These are phyloP conservation scores for Russula vinacea DNA, from an alignment of 768 basidiomycete species.

Conservation along the genomic window DNA sequence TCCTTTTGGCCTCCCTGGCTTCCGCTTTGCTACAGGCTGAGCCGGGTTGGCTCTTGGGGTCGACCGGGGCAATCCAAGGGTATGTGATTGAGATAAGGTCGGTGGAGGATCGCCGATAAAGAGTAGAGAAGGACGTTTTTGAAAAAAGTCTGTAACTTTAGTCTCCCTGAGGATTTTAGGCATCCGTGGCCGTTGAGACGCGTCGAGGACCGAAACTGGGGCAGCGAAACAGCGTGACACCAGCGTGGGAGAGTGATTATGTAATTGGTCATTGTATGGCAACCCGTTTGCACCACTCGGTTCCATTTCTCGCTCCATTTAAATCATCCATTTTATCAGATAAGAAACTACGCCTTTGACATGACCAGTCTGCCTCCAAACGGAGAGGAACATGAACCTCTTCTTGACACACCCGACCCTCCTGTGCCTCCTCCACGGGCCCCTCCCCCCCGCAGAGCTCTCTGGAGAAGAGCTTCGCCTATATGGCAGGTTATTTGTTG, in stretches of 20 bases:
- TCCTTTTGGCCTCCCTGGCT: slow-evolving; percentile 30
- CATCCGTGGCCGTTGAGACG: slow-evolving; percentile 16
- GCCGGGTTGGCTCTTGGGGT: neutral
- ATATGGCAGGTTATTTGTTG: neutral
- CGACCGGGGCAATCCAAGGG: neutral
- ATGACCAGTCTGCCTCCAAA: neutral
- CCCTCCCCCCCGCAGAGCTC: neutral
- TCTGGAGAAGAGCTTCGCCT: slow-evolving; percentile 25
- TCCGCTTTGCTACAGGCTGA: slow-evolving; percentile 16
- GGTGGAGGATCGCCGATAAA: neutral
- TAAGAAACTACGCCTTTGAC: neutral
- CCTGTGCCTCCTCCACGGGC: neutral
- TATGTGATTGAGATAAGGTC: neutral
- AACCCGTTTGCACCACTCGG: neutral
- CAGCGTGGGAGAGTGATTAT: neutral
- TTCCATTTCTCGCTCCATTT: too few relatives aligned
- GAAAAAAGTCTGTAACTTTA: slow-evolving; percentile 26
- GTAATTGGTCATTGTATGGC: neutral
- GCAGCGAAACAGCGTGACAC: neutral
- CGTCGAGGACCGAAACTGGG: neutral
- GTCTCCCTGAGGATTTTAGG: slow-evolving; percentile 12
- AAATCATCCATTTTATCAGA: slow-evolving; percentile 2
- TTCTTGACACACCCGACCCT: slow-evolving; percentile 5
- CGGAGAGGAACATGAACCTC: slow-evolving; percentile 24
- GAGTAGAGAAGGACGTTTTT: slow-evolving; percentile 5